Base-by-base conservation (phyloP, 305 asterid genomes). In the Rubia peregrina region DNA sequence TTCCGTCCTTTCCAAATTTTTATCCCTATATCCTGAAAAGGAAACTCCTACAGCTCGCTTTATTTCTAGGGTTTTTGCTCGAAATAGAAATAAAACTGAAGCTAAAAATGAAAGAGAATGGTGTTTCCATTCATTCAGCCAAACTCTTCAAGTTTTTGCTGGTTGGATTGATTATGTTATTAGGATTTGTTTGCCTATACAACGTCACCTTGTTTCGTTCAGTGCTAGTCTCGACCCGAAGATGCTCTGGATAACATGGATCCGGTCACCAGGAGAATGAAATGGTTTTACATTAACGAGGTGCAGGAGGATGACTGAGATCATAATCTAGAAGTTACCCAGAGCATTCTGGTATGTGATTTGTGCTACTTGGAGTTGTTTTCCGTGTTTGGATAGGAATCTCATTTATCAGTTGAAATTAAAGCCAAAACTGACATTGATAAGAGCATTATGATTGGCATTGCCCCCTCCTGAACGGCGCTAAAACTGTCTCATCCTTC, bases 401-500 rank as follows among this genome's bases (percentile, higher is more conserved):
- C 71, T 90, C 70, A 86, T 83, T 14, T 74, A 81, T 75, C 97
- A 90, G 62, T 76, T 83, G 87, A 89, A 78, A 71, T 69, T 86
- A 83, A 92, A 82, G 88, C 85, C 82, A 9, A 87, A 90, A 79
- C 57, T 85, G 88, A 86, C 89, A 75, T 74, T 92, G 69, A 92
- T 92, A 97, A n/a, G 98, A 92, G 93, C 98, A 92, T 85, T 92
- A 90, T 70, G 96, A 92, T 78, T 81, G 97, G 82, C 98, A 90
- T 77, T 92, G 98, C 70, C 98, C 98, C n/a, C 85, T 19, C 85
- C 88, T 0, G 87, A 83, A 55, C 87, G 93, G 70, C 94, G 95
- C 30, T 89, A 79, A 80, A 90, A 89, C 71, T 92, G 97, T 83
- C 87, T 88, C 48, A 90, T 90, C 64, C 96, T 96, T 40, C 94